These are phyloP conservation scores for Rugosomyces carneus DNA, from an alignment of 1,284 basidiomycete genomes.

Conservation along the genomic window DNA sequence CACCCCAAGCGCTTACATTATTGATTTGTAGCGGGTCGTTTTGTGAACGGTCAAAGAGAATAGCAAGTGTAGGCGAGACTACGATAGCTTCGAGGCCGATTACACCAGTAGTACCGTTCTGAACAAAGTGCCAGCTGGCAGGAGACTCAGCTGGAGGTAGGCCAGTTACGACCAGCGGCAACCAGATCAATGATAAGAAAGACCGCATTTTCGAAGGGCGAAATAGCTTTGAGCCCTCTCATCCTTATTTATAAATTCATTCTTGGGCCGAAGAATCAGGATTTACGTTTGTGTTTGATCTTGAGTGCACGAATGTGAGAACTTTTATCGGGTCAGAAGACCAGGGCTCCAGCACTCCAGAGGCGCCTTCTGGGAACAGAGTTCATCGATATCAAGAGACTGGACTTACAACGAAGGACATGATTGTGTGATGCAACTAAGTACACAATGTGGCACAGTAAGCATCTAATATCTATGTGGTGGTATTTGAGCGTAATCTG, in stretches of 20 bases:
- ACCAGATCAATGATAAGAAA: not conserved
- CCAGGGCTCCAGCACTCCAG: no score
- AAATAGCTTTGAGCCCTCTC: no score
- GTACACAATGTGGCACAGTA: no score
- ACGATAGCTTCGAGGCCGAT: slow-evolving; percentile 41
- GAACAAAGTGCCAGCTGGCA: slow-evolving; percentile 28
- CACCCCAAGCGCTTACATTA: slow-evolving; percentile 39
- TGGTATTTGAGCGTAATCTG: no score
- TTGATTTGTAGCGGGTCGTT: slow-evolving; percentile 39
- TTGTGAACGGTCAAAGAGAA: slow-evolving; percentile 40
- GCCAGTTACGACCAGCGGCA: slow-evolving; percentile 1
- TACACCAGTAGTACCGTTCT: slow-evolving; percentile 37
- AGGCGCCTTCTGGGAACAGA: no score
- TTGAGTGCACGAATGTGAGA: not conserved
- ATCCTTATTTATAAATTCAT: not conserved
- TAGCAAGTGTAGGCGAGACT: slow-evolving; percentile 37
- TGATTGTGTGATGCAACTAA: no score
- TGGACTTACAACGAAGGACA: no score
- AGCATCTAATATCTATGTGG: no score
- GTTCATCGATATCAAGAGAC: no score
- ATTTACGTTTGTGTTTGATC: no score
- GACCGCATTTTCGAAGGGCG: not conserved
- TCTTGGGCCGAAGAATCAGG: not conserved
- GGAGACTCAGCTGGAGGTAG: slow-evolving; percentile 9
- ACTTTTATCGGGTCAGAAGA: not conserved